These are phyloP conservation scores for Sphagnum fallax DNA, from an alignment of 228 moss, liverwort and hornwort genomes.

Conservation along the genomic window DNA sequence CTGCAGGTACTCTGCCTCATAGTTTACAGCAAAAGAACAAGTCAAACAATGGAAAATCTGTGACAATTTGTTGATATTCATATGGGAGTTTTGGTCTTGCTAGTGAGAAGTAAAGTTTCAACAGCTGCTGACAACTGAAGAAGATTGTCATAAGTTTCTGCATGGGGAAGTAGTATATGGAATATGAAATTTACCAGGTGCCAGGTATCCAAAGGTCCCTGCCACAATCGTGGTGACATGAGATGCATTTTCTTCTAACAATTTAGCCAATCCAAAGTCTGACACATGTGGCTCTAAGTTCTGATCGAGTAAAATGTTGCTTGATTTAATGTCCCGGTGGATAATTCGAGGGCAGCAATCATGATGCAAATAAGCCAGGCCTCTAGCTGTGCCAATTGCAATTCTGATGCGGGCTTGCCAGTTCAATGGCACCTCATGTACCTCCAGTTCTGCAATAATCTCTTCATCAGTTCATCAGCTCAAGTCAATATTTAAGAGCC, in stretches of 20 bases:
- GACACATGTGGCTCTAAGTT: slow-evolving; percentile 49
- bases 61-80: not conserved
- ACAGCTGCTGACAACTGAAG: not conserved
- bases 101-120: not conserved
- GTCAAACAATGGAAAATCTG: not conserved
- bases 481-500: too few species aligned
- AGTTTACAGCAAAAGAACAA: not conserved
- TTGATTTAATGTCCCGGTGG: slow-evolving; percentile 49
- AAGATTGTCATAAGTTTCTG: not conserved
- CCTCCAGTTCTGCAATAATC: slow-evolving; percentile 53
- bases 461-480: too few species aligned
- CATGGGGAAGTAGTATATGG: not conserved
- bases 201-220: slow-evolving; percentile 50
- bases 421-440: slow-evolving; percentile 46
- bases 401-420: slow-evolving; percentile 65
- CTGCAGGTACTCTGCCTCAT: slow-evolving; percentile 46
- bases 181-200: slow-evolving; percentile 29
- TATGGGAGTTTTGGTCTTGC: not conserved
- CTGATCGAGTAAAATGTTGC: slow-evolving; percentile 51
- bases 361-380: slow-evolving; percentile 55
- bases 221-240: slow-evolving; percentile 50
- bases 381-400: slow-evolving; percentile 41
- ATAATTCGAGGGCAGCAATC: slow-evolving; percentile 52
- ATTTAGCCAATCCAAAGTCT: slow-evolving; percentile 53
- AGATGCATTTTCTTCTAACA: slow-evolving; percentile 33